phyloP scores from a whole-genome alignment of 345 rosid genomes.

The Kandelia obovata region DNA sequence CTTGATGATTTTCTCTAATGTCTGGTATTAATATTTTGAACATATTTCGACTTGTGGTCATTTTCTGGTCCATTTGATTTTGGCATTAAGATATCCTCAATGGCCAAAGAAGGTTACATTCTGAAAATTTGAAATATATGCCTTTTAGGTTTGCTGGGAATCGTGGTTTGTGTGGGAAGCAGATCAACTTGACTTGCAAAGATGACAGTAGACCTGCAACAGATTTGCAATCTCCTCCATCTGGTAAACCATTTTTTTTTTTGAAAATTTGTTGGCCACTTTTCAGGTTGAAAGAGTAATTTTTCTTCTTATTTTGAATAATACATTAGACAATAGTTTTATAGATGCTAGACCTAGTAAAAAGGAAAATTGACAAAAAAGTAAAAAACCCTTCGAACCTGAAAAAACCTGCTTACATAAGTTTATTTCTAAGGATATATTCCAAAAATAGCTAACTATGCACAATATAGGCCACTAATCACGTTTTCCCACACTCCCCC shows the following conservation, averaged over 20 bases:
- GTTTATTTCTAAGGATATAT: no score
- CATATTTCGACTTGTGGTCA: background rate
- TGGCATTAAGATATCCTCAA: background rate
- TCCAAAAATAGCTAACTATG: no score
- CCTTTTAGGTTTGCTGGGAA: conserved; percentile 74
- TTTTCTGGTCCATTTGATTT: background rate
- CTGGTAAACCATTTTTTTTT: conserved; percentile 44
- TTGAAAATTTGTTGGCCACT: conserved; percentile 9
- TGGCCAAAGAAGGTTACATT: conserved; percentile 1
- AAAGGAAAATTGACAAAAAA: no score
- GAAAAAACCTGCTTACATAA: no score
- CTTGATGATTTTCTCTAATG: background rate
- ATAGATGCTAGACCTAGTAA: no score
- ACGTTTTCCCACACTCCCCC: no score
- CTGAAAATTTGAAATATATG: conserved; percentile 13
- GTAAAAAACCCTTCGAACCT: no score
- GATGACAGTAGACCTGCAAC: conserved; percentile 49
- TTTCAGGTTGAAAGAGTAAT: background rate
- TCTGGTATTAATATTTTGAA: background rate
- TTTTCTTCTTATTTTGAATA: no score
- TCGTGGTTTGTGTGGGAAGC: conserved; percentile 77
- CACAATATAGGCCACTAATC: no score
- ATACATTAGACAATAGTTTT: no score
- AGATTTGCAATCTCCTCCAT: conserved; percentile 34
- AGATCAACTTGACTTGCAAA: conserved; percentile 58